Evolutionary conservation across 2,329 filamentous ascomycete genomes (phyloP), one percentile per base, ranked within the genome.

Genomic region (Xylaria sp.): DNA sequence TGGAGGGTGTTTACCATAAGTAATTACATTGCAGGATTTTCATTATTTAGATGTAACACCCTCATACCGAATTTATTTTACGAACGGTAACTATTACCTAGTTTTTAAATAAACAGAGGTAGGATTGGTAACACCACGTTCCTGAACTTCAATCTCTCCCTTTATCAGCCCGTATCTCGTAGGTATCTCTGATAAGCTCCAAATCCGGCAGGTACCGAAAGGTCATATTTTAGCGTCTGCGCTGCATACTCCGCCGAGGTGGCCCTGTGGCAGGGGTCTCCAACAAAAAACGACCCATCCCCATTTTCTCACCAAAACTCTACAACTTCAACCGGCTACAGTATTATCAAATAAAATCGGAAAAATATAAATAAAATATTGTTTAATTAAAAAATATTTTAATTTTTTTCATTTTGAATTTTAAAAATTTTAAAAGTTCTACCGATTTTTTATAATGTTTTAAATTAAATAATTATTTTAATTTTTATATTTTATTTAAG

Each of bases 121-220:
- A 7, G 10, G 5, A 36, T 36, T 36, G 33, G 33, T 36, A 7
- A 36, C 33, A 10, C 33, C 10, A 36, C 23, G 12, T 52, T 25
- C 23, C 10, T 13, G 12, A 28, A 15, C 9, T 52, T 10, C 49
- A 15, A 8, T 36, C 33, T 10, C 33, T 36, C 10, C 33, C 51
- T 54, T 33, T n/a, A 28, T 54, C 51, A n/a, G 25, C 36, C 13
- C 15, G 23, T 25, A 36, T 36, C 33, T 8, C 10, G 25, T 55
- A 9, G 15, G 51, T n/a, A 54, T 54, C 51, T 54, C 6, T 33
- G 28, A n/a, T 33, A 20, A 33, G 12, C 55, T 39, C 65, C 55
- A 57, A 64, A 68, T 64, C 55, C 39, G 61, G 66, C 66, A 68
- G 66, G 66, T 64, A 51, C 46, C 23, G 48, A 28, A 55, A 41